Evolutionary conservation across 495 filamentous ascomycete genomes (phyloP), one percentile per base, ranked within the genome.

Genomic region (Lasiosphaeria hispida): DNA sequence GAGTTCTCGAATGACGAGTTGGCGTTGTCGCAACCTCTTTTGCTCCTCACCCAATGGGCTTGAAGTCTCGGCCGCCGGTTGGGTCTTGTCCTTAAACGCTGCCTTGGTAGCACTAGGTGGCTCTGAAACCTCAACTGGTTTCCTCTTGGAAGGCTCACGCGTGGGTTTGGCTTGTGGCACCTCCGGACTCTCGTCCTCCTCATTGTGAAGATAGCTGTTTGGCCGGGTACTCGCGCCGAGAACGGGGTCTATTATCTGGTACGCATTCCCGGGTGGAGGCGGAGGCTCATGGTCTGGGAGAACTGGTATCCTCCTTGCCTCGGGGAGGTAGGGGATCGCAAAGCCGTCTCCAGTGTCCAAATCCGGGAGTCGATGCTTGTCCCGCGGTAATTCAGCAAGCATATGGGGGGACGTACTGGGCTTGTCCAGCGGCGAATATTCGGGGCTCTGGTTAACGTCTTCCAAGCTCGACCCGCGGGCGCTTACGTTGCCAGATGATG

Each of bases 1-100:
- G 17, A 98, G 77, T 70, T 98, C 94, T 61, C 91, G 88, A 61
- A 98, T 88, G 53, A 93, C 80, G 64, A 92, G 78, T 36, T 85
- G 82, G 13, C 94, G 86, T 61, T 91, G 77, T 17, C 75, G 72
- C 42, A 80, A 66, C n/a, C 77, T 70, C 41, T 77, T 78, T 43
- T 71, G 72, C 49, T 80, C 76, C 37, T 75, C 67, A 4, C 61
- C 60, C 18, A 68, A 44, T 33, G 70, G 63, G 19, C 47, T 57
- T 38, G 69, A 63, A 1, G 65, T 57, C 35, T 74, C 61, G 34
- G 64, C 54, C 10, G 23, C 23, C 23, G 64, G 58, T 15, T 66
- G 47, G 10, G 61, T 38, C n/a, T 59, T 63, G 14, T 62, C 58
- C 13, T 60, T 59, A 48, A 45, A 56, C 15, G 2, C 23, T 2